Percentiles rank a stretch among this genome's conserved stretches.
These are phyloP conservation scores for Nosema muscidifuracis DNA, from an alignment of 371 early-diverging fungal species.

Conservation along the genomic window DNA sequence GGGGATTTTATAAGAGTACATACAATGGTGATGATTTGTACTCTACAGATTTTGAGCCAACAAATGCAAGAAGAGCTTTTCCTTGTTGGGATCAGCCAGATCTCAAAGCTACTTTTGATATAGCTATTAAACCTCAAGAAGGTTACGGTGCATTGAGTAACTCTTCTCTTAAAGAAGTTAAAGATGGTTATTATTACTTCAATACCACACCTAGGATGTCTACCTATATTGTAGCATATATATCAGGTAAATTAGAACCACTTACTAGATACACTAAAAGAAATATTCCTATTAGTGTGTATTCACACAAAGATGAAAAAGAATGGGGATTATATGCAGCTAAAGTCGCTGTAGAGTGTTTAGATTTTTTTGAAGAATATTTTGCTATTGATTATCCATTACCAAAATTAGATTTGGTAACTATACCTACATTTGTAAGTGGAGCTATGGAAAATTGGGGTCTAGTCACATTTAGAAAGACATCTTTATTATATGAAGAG, in stretches of 20 bases:
- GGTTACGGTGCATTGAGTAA: conserved; percentile 71
- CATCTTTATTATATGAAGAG: conserved; percentile 69
- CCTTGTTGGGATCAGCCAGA: conserved; percentile 84
- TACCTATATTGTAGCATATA: conserved; percentile 79
- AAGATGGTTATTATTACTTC: conserved; percentile 67
- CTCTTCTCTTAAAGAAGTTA: conserved; percentile 65
- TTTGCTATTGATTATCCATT: conserved; percentile 75
- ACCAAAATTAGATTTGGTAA: conserved; percentile 77
- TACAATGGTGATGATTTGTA: conserved; percentile 11
- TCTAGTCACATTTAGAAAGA: conserved; percentile 75
- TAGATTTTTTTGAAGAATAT: conserved; percentile 75
- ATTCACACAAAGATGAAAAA: conserved; percentile 68
- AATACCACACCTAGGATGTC: conserved; percentile 77
- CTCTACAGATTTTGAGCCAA: conserved; percentile 78
- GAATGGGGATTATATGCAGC: conserved; percentile 71
- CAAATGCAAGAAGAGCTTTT: conserved; percentile 73
- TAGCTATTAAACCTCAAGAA: conserved; percentile 69
- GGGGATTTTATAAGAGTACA: conserved; percentile 57
- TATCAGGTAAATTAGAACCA: conserved; percentile 76
- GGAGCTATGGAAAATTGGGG: conserved; percentile 85
- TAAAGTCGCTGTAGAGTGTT: conserved; percentile 67
- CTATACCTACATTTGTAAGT: conserved; percentile 76
- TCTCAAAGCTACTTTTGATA: conserved; percentile 75
- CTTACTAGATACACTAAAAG: conserved; percentile 69
- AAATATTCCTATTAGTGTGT: conserved; percentile 69